Base-by-base conservation (phyloP, 108 stramenopile species). In the Aurantiochytrium sp. region DNA sequence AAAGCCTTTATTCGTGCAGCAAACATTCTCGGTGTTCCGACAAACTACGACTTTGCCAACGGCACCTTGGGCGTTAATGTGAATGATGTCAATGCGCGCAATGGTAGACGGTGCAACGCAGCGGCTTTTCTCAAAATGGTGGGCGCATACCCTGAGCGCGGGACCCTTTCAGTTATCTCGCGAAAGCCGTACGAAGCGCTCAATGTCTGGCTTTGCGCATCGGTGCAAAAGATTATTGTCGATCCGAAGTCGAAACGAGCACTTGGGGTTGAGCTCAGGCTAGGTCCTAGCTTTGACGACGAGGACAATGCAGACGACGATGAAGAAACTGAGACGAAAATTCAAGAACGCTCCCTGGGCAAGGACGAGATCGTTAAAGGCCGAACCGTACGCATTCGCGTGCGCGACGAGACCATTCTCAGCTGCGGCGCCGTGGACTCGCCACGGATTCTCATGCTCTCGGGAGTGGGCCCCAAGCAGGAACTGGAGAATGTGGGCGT, bases 401-500 rank as follows among this genome's bases (percentile, higher is more conserved):
- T 83, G 10, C 49, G 51, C 45, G 90, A 90, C 29, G 91, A 91
- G 90, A 58, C 89, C 4, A 18, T 91, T 25, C 23, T 91, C 4
- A 90, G 90, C 49, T 90, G 90, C 60, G 91, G 91, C 5, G 91
- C 64, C 14, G 90, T 90, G 88, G 45, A 88, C 51, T 64, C 91
- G 16, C 91, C 91, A 35, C 72, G 90, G 28, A 72, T 91, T 4
- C 88, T 91, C 44, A 91, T 91, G 91, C 90, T 91, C 47, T 90
- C 90, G 44, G 91, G 91, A 42, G 51, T 91, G 4, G 91, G 91
- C 6, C 91, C 91, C 45, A 89, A 28, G 88, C 14, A 88, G 19
- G 89, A 91, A 44, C 90, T 91, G n/a, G 88, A 91, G 64, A 76
- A 72, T 5, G 88, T 90, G 87, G 60, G 88, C 25, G 49, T 91